phyloP scores from a whole-genome alignment of 2,329 filamentous ascomycete species.

The Colletotrichum navitas region DNA sequence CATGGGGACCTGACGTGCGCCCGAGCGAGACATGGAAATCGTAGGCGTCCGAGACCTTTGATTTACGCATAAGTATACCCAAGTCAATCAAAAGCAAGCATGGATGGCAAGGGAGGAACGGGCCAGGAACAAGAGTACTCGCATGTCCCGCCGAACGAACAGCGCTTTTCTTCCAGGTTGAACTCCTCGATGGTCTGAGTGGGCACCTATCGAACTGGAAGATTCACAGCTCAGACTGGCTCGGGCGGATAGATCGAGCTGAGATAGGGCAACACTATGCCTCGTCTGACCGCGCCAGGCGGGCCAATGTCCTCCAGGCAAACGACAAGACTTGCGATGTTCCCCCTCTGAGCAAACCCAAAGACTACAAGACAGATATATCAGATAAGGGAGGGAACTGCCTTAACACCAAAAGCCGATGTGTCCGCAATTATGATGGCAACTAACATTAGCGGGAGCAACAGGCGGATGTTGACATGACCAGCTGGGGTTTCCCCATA shows the following conservation, averaged over 20 bases:
- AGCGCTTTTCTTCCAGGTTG: background rate
- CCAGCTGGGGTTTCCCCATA: too few relatives aligned
- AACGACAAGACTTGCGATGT: background rate
- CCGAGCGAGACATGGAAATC: background rate
- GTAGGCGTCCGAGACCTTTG: background rate
- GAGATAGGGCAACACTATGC: background rate
- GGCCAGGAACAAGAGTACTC: background rate
- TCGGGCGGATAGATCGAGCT: background rate
- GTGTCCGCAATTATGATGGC: too few relatives aligned
- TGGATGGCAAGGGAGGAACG: background rate
- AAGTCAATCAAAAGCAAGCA: background rate
- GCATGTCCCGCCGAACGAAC: background rate
- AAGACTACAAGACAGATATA: background rate
- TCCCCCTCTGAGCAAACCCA: background rate
- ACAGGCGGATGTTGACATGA: too few relatives aligned
- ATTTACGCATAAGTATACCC: background rate
- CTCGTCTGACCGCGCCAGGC: background rate
- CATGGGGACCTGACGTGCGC: background rate
- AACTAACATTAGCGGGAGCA: too few relatives aligned
- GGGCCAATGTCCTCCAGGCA: background rate
- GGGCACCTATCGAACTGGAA: background rate
- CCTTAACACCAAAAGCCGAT: too few relatives aligned
- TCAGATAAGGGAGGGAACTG: too few relatives aligned
- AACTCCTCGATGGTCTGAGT: background rate
- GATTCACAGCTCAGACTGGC: constrained; percentile 2